Conservation (phyloP, 306 rosid genomes). For the Medicago lupulina region DNA sequence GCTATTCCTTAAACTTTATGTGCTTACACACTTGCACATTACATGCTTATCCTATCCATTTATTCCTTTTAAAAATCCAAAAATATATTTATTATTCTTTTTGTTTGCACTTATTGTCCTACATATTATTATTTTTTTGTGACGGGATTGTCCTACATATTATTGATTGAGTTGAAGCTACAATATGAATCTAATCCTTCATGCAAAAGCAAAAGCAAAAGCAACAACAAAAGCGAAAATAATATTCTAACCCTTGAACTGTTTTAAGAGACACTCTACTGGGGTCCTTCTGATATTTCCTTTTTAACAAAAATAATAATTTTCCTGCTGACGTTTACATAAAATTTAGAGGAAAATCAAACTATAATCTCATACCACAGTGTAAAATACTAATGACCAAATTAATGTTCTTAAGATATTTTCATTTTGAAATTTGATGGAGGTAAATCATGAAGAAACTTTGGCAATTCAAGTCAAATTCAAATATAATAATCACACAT, state of each 20-base stretch:
- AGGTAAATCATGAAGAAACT: not conserved
- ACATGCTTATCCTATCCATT: constrained; percentile 15
- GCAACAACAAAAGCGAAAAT: constrained; percentile 10
- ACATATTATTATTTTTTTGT: not conserved
- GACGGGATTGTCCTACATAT: not conserved
- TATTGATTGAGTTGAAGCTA: constrained; percentile 7
- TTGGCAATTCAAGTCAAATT: constrained; percentile 1
- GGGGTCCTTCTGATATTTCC: constrained; percentile 1
- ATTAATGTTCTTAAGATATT: not conserved
- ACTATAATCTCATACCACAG: not conserved
- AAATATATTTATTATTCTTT: not conserved
- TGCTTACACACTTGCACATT: not conserved
- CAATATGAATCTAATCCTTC: constrained; percentile 40
- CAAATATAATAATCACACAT: constrained; percentile 7
- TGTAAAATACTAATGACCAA: not conserved
- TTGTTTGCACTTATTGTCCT: constrained; percentile 41
- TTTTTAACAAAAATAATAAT: not conserved
- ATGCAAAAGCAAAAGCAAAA: constrained; percentile 23
- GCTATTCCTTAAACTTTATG: not conserved
- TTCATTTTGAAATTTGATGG: constrained; percentile 15
- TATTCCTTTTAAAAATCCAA: constrained; percentile 19
- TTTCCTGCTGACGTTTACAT: not conserved
- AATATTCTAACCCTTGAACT: constrained; percentile 35
- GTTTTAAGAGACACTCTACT: constrained; percentile 22
- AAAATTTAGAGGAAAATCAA: not conserved